These are phyloP conservation scores for Funneliformis geosporum DNA, from an alignment of 192 early-diverging fungal species.

Conservation along the genomic window DNA sequence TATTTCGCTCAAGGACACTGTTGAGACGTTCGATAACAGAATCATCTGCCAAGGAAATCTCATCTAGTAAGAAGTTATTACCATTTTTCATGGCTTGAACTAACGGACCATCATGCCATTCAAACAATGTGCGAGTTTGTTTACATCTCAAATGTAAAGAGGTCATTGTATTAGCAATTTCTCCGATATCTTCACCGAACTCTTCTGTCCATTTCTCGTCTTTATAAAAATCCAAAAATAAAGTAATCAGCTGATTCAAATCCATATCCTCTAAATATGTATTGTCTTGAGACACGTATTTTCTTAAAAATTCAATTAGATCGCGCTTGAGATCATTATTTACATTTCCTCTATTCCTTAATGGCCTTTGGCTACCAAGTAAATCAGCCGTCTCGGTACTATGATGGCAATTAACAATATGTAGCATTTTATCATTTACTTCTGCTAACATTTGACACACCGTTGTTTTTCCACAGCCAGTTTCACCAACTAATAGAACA, in stretches of 20 bases:
- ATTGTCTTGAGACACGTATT: slow-evolving; percentile 26
- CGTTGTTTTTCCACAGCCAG: slow-evolving; percentile 98
- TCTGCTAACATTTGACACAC: slow-evolving; percentile 91
- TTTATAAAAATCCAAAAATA: slow-evolving; percentile 38
- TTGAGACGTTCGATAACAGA: slow-evolving; percentile 97
- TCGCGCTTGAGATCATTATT: slow-evolving; percentile 51
- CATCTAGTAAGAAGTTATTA: slow-evolving; percentile 91
- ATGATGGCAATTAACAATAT: slow-evolving; percentile 96
- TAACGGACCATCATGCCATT: slow-evolving; percentile 96
- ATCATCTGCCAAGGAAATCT: slow-evolving; percentile 98
- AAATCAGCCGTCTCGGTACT: slow-evolving; percentile 94
- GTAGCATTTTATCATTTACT: slow-evolving; percentile 61
- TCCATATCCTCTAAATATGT: slow-evolving; percentile 36
- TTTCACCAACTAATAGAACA: slow-evolving; percentile 94
- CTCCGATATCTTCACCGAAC: background rate
- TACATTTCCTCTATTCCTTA: slow-evolving; percentile 69
- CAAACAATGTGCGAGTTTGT: slow-evolving; percentile 72
- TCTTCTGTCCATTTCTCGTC: slow-evolving; percentile 18
- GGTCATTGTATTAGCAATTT: background rate
- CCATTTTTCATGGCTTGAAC: slow-evolving; percentile 87
- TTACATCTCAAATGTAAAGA: slow-evolving; percentile 39
- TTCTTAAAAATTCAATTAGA: slow-evolving; percentile 38
- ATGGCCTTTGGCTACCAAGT: slow-evolving; percentile 90
- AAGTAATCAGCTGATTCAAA: slow-evolving; percentile 36
- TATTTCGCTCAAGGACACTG: slow-evolving; percentile 86